A percentile compares a stretch with the other conserved stretches of the same genome.
Evolutionary conservation across 192 early-diverging fungal genomes (phyloP).

Genomic region (Paraglomus occultum): DNA sequence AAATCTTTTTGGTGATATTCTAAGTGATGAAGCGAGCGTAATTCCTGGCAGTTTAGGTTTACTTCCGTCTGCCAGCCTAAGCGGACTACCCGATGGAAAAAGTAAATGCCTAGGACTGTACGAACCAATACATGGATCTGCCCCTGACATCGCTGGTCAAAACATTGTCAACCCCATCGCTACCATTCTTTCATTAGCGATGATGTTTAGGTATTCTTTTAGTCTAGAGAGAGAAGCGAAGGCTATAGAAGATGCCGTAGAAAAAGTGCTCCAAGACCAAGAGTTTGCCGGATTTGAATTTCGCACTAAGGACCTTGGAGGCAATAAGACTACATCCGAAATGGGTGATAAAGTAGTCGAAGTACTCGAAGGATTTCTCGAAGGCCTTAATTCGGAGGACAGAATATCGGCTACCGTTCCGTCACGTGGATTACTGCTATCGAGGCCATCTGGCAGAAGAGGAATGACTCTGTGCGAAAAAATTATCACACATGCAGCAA

Average conservation of each 20-base stretch:
- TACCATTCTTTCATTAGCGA: conserved; percentile 92
- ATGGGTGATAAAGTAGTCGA: conserved; percentile 91
- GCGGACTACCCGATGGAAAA: conserved; percentile 76
- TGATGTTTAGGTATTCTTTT: conserved; percentile 95
- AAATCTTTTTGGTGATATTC: conserved; percentile 99
- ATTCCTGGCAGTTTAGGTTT: conserved; percentile 94
- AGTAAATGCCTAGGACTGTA: conserved; percentile 81
- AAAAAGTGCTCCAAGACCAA: conserved; percentile 83
- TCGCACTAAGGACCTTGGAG: conserved; percentile 90
- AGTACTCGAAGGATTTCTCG: conserved; percentile 61
- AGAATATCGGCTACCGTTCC: conserved; percentile 27
- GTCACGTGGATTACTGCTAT: conserved; percentile 37
- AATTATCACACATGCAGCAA: conserved; percentile 74
- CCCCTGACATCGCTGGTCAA: conserved; percentile 98
- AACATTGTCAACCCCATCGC: conserved; percentile 97
- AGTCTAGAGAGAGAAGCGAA: conserved; percentile 86
- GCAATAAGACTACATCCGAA: conserved; percentile 77
- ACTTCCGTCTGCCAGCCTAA: conserved; percentile 88
- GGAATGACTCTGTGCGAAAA: conserved; percentile 77
- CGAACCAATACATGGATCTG: conserved; percentile 99
- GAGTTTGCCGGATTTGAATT: conserved; percentile 65
- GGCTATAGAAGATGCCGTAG: conserved; percentile 90
- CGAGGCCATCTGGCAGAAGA: conserved; percentile 55
- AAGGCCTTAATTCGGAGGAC: conserved; percentile 49
- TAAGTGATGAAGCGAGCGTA: conserved; percentile 93